Base-by-base conservation (phyloP, 108 stramenopile species). In the Craspedostauros australis region DNA sequence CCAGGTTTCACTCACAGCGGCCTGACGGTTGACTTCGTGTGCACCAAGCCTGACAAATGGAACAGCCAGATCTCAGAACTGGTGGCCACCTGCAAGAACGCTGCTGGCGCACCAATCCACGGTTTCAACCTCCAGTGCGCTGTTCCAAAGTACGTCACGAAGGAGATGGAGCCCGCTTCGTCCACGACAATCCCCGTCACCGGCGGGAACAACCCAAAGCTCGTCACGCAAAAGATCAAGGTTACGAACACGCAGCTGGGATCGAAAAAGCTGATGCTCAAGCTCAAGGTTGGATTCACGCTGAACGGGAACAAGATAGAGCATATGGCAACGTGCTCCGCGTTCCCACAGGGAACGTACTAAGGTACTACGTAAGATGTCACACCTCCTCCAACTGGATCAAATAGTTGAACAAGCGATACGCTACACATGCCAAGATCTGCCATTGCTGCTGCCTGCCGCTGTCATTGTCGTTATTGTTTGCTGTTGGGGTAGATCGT, bases 91-190 rank as follows among this genome's bases (percentile, higher is more conserved):
- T 98, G 95, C 76, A 83, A 56, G 39, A 98, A 96, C 73, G 52
- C 79, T 15, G 84, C 76, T 5, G 56, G 67, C 30, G 86, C 58
- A 34, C 84, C 88, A 7, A 64, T 98, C 30, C 71, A 80, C 41
- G 87, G 91, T 5, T 64, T 97, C 39, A 86, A 80, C 42, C 64
- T 96, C 26, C 94, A 99, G 72, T 81, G 75, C 11, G 98, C 98
- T n/a, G 96, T 97, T 46, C 96, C 98, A 18, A 99, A 97, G 72
- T 97, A 87, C 44, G 80, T 97, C 12, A 86, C 83, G 3, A 90
- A 95, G 93, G 84, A 93, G 57, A 91, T 99, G 95, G 79, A 93
- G 52, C 95, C 98, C 5, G 91, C 96, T 3, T 72, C 84, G 7
- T 94, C 93, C 2, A 84, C 94, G 5, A 90, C 88, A 14, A 60